Percentiles rank a stretch among this genome's conserved stretches.
phyloP scores from a whole-genome alignment of 352 stramenopile genomes.

The Blastocystis sp. region DNA sequence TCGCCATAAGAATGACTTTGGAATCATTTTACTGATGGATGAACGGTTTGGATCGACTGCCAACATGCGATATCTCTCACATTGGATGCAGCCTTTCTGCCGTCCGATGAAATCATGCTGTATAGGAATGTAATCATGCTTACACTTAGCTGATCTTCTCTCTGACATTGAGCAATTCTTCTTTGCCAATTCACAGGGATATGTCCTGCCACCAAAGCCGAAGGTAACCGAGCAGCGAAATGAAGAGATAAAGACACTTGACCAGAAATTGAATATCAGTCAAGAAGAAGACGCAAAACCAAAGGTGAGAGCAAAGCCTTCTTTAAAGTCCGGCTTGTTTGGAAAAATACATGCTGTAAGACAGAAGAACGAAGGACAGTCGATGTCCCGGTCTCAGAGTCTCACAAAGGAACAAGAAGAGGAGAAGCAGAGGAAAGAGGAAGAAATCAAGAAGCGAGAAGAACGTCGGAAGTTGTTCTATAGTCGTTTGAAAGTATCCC shows the following conservation, averaged over 20 bases:
- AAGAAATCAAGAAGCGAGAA: background rate
- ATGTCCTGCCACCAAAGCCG: background rate
- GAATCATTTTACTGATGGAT: conserved; percentile 92
- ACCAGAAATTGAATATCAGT: background rate
- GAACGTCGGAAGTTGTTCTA: background rate
- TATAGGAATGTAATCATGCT: background rate
- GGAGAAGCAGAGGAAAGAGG: background rate
- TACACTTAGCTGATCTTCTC: background rate
- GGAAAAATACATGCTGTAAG: background rate
- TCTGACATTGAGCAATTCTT: background rate
- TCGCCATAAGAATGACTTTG: conserved; percentile 93
- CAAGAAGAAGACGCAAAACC: background rate
- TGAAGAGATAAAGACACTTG: background rate
- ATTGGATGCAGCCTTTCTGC: conserved; percentile 81
- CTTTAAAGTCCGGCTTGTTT: background rate
- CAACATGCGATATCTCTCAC: conserved; percentile 84
- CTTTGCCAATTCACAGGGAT: background rate
- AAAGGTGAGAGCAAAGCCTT: background rate
- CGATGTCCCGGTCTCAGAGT: background rate
- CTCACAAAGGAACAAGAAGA: background rate
- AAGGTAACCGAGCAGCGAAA: background rate
- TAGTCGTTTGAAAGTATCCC: background rate
- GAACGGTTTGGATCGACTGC: conserved; percentile 84
- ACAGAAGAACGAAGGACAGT: background rate
- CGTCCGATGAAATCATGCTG: background rate